Evolutionary conservation across 2,329 filamentous ascomycete species (phyloP).

Genomic region (Teratosphaeriaceae sp.): DNA sequence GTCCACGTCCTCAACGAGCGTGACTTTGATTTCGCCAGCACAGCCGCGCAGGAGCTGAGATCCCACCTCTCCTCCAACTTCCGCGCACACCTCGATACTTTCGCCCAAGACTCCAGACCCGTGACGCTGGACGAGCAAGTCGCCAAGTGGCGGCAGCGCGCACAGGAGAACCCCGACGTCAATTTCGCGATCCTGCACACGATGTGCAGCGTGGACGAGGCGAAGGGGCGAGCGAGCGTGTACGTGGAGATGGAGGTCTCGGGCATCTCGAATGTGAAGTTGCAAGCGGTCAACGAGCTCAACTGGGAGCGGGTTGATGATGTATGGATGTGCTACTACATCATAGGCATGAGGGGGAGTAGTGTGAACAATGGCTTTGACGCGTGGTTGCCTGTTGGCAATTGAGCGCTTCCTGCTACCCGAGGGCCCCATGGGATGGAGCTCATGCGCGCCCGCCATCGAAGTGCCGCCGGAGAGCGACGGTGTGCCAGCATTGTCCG

Average conservation of each 20-base stretch:
- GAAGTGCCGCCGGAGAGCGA: too few species aligned
- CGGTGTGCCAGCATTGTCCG: too few species aligned
- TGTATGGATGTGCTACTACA: conserved; percentile 12
- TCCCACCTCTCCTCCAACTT: conserved; percentile 9
- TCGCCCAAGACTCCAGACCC: not conserved
- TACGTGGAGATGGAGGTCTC: conserved; percentile 11
- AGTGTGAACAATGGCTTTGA: conserved; percentile 1
- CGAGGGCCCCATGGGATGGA: too few species aligned
- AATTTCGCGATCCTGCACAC: conserved; percentile 10
- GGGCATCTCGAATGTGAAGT: conserved; percentile 8
- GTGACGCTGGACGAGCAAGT: conserved; percentile 11
- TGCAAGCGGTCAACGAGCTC: conserved; percentile 13
- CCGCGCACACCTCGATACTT: conserved; percentile 10
- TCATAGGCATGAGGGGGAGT: conserved; percentile 9
- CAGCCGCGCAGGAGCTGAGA: conserved; percentile 8
- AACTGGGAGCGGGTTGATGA: conserved; percentile 10
- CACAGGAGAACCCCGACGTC: conserved; percentile 8
- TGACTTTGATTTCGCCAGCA: conserved; percentile 12
- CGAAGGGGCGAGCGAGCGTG: conserved; percentile 9
- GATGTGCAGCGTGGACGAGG: conserved; percentile 7
- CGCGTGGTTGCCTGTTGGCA: too few species aligned
- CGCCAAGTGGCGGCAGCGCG: conserved; percentile 9
- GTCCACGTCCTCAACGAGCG: conserved; percentile 11
- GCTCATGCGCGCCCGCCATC: too few species aligned
- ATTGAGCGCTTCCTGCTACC: too few species aligned